Evolutionary conservation across 441 rosid species (phyloP).

Genomic region (Pelargonium cotyledonis): DNA sequence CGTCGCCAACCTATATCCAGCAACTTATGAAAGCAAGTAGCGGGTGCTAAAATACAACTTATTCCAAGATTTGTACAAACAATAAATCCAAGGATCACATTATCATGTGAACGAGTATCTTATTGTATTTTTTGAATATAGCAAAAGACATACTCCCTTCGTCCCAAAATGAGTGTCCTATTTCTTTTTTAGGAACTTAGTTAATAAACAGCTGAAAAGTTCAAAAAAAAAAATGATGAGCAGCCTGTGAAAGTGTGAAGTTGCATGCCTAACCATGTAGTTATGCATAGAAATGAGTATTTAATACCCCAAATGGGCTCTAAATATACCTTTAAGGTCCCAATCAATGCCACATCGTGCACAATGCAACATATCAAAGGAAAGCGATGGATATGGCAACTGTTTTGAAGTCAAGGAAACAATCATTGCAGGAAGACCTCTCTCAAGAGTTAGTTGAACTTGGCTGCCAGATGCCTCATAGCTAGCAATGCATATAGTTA

Average conservation of each 20-base stretch:
- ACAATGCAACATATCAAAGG: slow-evolving; percentile 98
- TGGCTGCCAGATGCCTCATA: slow-evolving; percentile 98
- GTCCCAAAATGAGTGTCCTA: too few relatives aligned
- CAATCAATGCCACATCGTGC: slow-evolving; percentile 84
- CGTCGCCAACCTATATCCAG: background rate
- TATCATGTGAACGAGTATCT: too few relatives aligned
- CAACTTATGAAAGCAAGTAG: background rate
- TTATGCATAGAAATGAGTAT: background rate
- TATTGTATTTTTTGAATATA: too few relatives aligned
- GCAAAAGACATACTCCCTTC: too few relatives aligned
- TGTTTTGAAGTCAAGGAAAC: slow-evolving; percentile 72
- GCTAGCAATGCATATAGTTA: slow-evolving; percentile 97
- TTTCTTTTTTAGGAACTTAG: too few relatives aligned
- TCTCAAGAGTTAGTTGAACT: slow-evolving; percentile 94
- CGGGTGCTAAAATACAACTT: background rate
- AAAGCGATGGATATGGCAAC: slow-evolving; percentile 91
- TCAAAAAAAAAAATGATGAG: background rate
- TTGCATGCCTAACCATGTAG: background rate
- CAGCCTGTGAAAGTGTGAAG: background rate
- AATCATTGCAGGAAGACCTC: slow-evolving; percentile 98
- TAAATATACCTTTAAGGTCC: slow-evolving; percentile 75
- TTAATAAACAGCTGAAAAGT: background rate
- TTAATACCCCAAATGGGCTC: background rate
- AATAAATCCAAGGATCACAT: too few relatives aligned
- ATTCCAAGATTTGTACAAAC: background rate